phyloP scores from a whole-genome alignment of 2,329 filamentous ascomycete species.

The Aspergillus amoenus region DNA sequence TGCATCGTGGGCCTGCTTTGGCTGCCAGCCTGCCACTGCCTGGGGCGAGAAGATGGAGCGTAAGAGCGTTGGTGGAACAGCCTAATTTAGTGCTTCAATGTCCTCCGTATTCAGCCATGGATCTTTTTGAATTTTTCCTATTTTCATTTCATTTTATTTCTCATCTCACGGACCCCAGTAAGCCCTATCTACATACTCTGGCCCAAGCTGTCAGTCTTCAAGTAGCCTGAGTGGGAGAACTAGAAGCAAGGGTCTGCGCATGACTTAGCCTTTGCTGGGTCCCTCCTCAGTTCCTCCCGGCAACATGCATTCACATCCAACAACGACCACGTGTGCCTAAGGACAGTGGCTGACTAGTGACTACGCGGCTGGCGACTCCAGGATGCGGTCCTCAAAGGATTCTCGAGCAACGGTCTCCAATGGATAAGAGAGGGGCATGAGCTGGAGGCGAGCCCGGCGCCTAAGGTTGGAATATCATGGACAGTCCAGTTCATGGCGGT shows the following conservation, averaged over 20 bases:
- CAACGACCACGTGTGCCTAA: constrained; percentile 20
- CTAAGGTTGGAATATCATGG: not conserved
- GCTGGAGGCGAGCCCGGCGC: constrained; percentile 1
- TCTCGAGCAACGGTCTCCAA: constrained; percentile 10
- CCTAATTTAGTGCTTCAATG: not conserved
- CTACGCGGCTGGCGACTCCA: constrained; percentile 21
- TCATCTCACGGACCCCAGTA: not conserved
- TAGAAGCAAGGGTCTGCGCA: constrained; percentile 1
- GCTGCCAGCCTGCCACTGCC: not conserved
- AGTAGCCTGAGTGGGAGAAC: not conserved
- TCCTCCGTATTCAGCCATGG: too few species aligned
- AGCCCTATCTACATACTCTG: not conserved
- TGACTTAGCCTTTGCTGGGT: not conserved
- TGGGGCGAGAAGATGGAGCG: constrained; percentile 3
- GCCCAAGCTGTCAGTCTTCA: not conserved
- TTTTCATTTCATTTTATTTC: not conserved
- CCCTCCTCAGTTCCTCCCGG: constrained; percentile 11
- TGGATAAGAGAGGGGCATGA: constrained; percentile 3
- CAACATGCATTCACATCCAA: constrained; percentile 14
- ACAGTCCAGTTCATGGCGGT: not conserved
- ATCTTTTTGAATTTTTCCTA: too few species aligned
- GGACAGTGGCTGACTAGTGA: constrained; percentile 13
- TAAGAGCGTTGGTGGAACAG: not conserved
- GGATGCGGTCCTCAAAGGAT: not conserved
- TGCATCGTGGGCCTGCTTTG: not conserved